Conservation (phyloP, 768 basidiomycete species). For the Amanita subjunquillea region DNA sequence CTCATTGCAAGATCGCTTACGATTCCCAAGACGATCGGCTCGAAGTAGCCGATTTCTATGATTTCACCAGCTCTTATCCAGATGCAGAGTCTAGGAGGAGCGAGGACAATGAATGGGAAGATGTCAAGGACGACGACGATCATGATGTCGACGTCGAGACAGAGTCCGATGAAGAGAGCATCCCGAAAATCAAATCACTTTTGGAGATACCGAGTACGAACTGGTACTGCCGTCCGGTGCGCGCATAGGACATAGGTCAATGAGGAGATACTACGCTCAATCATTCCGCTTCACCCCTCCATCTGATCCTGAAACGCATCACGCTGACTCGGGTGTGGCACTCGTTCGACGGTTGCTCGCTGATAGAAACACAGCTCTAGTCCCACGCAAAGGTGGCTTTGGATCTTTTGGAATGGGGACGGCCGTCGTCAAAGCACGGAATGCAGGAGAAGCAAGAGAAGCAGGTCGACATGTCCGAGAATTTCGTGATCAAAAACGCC, state of each 20-base stretch:
- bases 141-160: slow-evolving; percentile 28
- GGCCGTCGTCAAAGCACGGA: slow-evolving; percentile 81
- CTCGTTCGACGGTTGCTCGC: slow-evolving; percentile 69
- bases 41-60: slow-evolving; percentile 89
- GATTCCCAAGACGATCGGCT: slow-evolving; percentile 70
- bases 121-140: slow-evolving; percentile 28
- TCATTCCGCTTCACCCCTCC: slow-evolving; percentile 40
- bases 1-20: slow-evolving; percentile 94
- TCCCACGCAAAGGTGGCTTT: slow-evolving; percentile 77
- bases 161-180: slow-evolving; percentile 24
- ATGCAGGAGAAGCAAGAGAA: slow-evolving; percentile 90
- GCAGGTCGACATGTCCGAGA: slow-evolving; percentile 81
- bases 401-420: slow-evolving; percentile 79
- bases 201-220: slow-evolving; percentile 75
- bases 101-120: slow-evolving; percentile 25
- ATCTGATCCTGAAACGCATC: slow-evolving; percentile 18
- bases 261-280: slow-evolving; percentile 82
- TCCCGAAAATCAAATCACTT: slow-evolving; percentile 49
- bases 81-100: slow-evolving; percentile 17
- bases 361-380: slow-evolving; percentile 77
- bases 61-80: slow-evolving; percentile 79
- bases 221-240: slow-evolving; percentile 90
- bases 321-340: slow-evolving; percentile 60
- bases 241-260: slow-evolving; percentile 84
- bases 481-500: slow-evolving; percentile 69